Evolutionary conservation across 2,329 filamentous ascomycete genomes (phyloP), one percentile per base, ranked within the genome.

Genomic region (Westerdykella ornata): DNA sequence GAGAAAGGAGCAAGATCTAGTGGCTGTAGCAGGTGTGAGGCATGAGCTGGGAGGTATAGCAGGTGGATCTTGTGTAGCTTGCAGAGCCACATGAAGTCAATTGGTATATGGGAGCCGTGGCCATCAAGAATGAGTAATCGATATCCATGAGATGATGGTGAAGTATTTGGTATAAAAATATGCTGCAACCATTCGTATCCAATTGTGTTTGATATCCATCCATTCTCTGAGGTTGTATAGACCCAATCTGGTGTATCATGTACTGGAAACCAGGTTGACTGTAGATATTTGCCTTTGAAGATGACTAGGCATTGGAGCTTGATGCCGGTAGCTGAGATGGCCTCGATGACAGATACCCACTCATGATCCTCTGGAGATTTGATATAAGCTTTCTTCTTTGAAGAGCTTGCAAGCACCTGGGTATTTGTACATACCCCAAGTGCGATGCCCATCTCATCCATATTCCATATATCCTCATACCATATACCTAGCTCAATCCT

Each of bases 21-120:
- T 34, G 44, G 49, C 42, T 52, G 41, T 16, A 53, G 38, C 5
- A 50, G 12, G 39, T 52, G 31, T 4, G 38, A 39, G 28, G 45
- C 16, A 38, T 49, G 43, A 34, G 38, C 7, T 31, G 41, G 48
- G n/a, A 51, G 37, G 30, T 35, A 47, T 5, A 46, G 43, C n/a
- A 41, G 36, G 8, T 48, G 3, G 14, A 42, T 20, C n/a, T 41
- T 30, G 14, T 19, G 18, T n/a, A n/a, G n/a, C n/a, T n/a, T n/a
- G 31, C 30, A 35, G 17, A 26, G 6, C 22, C n/a, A 35, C 16
- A 43, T 17, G 36, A 47, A 47, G 18, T 47, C 38, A 13, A 43
- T 31, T 29, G 5, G 20, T 14, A 40, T 37, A 32, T 51, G 36
- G 35, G 33, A 41, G 37, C 46, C 35, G 17, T 51, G 39, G 28